Evolutionary conservation across 768 basidiomycete species (phyloP).

Genomic region (Russula virescens): DNA sequence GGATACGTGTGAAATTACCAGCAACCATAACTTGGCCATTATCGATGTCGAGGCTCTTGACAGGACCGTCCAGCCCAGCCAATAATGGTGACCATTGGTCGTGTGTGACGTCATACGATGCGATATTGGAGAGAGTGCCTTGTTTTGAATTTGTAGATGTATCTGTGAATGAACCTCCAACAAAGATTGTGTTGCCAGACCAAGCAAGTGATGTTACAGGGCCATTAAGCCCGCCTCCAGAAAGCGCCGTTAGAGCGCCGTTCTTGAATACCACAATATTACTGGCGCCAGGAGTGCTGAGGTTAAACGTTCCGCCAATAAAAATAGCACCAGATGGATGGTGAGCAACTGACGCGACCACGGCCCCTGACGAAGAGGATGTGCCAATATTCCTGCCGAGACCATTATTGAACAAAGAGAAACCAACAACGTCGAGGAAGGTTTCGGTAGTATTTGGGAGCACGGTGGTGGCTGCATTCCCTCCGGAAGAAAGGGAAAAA

Average conservation of each 20-base stretch:
- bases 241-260: constrained; percentile 47
- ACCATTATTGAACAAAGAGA: constrained; percentile 52
- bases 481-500: constrained; percentile 36
- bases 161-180: constrained; percentile 85
- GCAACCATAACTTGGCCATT: constrained; percentile 54
- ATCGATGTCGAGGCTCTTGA: constrained; percentile 52
- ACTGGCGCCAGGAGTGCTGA: constrained; percentile 48
- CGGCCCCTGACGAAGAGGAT: constrained; percentile 34
- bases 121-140: constrained; percentile 54
- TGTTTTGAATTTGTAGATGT: constrained; percentile 50
- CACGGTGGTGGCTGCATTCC: constrained; percentile 54
- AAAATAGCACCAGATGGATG: constrained; percentile 63
- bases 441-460: constrained; percentile 71
- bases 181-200: constrained; percentile 59
- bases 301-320: constrained; percentile 71
- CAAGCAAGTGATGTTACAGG: constrained; percentile 63
- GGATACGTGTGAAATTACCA: constrained; percentile 65
- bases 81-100: constrained; percentile 64
- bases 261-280: constrained; percentile 73
- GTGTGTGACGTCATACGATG: constrained; percentile 59
- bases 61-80: constrained; percentile 71
- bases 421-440: constrained; percentile 53
- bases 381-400: constrained; percentile 45
- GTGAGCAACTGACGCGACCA: constrained; percentile 53
- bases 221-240: constrained; percentile 74